Evolutionary conservation across 2,329 filamentous ascomycete genomes (phyloP), one percentile per base, ranked within the genome.

Genomic region (Fonsecaea pugnacius): DNA sequence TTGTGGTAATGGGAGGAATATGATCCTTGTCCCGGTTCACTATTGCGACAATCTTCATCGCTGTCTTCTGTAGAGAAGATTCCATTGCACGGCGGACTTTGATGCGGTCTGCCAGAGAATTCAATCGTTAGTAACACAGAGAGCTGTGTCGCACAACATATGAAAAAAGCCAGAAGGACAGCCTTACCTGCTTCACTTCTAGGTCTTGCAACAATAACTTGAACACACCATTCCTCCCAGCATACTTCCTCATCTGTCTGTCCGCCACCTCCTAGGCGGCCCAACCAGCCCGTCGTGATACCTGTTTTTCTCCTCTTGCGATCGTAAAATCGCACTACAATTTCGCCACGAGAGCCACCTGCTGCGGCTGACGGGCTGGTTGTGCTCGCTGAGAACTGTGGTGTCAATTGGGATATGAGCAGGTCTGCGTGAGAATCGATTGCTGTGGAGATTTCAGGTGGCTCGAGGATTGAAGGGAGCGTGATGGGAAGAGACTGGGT

Each of bases 141-240:
- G 16, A 27, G 38, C 35, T 58, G 16, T 38, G 60, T 55, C 18
- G 36, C 35, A 60, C 10, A 43, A n/a, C 30, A 35, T 54, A 57
- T 33, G 60, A 52, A 30, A 40, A 7, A 32, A 18, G 27, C 33
- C 7, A 40, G 16, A 18, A 7, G 55, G n/a, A 35, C 56, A 56
- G 61, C 65, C 88, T 72, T 80, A 96, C 92, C 92, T 69, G 87
- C 91, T 73, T 98, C 94, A 10, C 91, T 96, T 73, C 90, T 83
- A 33, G 94, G 93, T 71, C 92, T 92, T 9, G 92, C 91, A 61
- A 97, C 87, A n/a, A 92, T 96, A 57, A 98, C 91, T 77, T 96
- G 91, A 70, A 99, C 80, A 51, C 91, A 92, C 95, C 95, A 99
- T 73, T 87, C 88, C 82, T 98, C 95, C 95, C 95, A 99, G 76